Evolutionary conservation across 2,329 filamentous ascomycete species (phyloP), one percentile per base, ranked within the genome.

Genomic region (Thelonectria rubi): DNA sequence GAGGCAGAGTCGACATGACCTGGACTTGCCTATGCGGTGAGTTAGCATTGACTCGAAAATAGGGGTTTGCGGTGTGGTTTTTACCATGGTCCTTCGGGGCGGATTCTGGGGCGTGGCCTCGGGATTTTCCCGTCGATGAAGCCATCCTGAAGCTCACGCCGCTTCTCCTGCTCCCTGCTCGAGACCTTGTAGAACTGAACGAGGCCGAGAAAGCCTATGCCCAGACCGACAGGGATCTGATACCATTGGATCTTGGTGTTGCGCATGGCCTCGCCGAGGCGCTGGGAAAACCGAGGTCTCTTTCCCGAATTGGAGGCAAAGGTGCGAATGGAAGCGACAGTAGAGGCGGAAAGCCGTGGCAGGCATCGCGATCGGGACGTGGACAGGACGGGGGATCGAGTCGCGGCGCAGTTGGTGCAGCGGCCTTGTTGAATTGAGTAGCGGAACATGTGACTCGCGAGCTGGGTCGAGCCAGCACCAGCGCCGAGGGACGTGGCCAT

Each of bases 1-100:
- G 82, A 34, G 94, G 94, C 62, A 97, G 81, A 2, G 93, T 97
- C 8, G 93, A 96, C 91, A 97, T 97, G 75, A 97, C 86, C 75
- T 94, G 91, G 53, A 97, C 92, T 74, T 94, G 92, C 92, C 84
- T 86, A 55, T 57, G 40, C 40, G 14, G 14, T 14, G 37, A 30
- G 42, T 71, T 56, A 72, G 68, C 43, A 63, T 62, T 20, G 39
- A 30, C 11, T 45, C 43, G 49, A 8, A 14, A 26, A 40, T 45
- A 50, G 18, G 43, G 47, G 26, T 18, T 20, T 37, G 49, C 39
- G 34, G 39, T 20, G 34, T 37, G 12, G 3, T 30, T 30, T 45
- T 32, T 80, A 89, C 90, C 94, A 97, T 76, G 94, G 93, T 24
- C 94, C 94, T 58, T 92, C 91, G 2, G 92, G 93, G 39, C 91